Evolutionary conservation across 495 filamentous ascomycete genomes (phyloP).

Genomic region (Pseudotulostoma volvatum): DNA sequence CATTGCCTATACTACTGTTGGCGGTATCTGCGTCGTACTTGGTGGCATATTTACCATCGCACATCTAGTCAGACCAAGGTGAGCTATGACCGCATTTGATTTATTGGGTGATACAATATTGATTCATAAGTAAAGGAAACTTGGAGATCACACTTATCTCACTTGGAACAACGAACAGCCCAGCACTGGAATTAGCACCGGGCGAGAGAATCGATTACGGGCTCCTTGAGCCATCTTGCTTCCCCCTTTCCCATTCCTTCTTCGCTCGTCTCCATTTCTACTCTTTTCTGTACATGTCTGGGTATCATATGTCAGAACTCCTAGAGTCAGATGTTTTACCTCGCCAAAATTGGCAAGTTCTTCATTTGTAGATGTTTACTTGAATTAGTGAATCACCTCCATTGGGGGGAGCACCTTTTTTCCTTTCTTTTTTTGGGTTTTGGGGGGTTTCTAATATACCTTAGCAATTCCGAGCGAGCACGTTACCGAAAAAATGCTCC

Average conservation of each 20-base stretch:
- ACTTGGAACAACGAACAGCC: conserved; percentile 88
- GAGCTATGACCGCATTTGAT: conserved; percentile 32
- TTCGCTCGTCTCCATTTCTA: conserved; percentile 49
- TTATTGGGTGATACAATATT: too few relatives aligned
- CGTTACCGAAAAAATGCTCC: too few relatives aligned
- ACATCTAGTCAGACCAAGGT: conserved; percentile 75
- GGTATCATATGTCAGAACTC: too few relatives aligned
- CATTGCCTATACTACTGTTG: conserved; percentile 89
- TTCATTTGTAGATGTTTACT: too few relatives aligned
- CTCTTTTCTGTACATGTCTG: too few relatives aligned
- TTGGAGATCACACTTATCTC: conserved; percentile 93
- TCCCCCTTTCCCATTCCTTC: conserved; percentile 40
- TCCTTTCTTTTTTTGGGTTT: too few relatives aligned
- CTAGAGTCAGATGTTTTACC: too few relatives aligned
- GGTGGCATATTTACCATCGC: conserved; percentile 77
- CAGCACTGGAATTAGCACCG: conserved; percentile 40
- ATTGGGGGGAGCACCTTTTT: too few relatives aligned
- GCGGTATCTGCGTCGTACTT: conserved; percentile 78
- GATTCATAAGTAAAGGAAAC: conserved; percentile 56
- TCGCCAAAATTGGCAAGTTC: too few relatives aligned
- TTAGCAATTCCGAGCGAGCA: too few relatives aligned
- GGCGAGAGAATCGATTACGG: conserved; percentile 22
- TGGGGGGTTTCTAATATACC: too few relatives aligned
- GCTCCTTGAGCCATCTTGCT: conserved; percentile 7
- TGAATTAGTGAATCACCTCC: too few relatives aligned